Evolutionary conservation across 257 asterid species (phyloP).

Genomic region (Solanum bulbocastanum): DNA sequence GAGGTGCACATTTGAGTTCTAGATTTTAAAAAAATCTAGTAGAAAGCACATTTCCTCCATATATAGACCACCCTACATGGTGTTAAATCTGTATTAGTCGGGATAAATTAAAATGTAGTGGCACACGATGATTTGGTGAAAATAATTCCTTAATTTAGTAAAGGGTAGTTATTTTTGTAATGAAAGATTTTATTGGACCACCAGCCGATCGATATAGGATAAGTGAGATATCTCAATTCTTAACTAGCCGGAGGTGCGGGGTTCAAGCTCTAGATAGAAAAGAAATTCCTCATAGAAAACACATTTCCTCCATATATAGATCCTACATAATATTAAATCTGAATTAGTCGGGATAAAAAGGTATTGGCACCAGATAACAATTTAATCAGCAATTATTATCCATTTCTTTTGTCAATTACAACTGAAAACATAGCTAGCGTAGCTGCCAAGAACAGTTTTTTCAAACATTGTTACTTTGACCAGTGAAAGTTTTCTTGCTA

Average conservation of each 20-base stretch:
- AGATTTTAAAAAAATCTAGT: neutral
- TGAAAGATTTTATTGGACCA: too few relatives aligned
- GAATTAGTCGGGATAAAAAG: neutral
- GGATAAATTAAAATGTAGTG: too few relatives aligned
- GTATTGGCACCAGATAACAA: neutral
- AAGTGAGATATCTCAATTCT: too few relatives aligned
- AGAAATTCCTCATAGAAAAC: neutral
- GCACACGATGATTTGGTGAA: too few relatives aligned
- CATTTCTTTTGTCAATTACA: constrained; percentile 3
- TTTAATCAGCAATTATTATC: neutral
- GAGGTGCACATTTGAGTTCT: neutral
- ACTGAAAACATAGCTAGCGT: neutral
- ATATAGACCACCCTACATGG: neutral
- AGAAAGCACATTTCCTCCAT: neutral
- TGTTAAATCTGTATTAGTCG: neutral
- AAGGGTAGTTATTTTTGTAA: too few relatives aligned
- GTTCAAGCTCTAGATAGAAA: neutral
- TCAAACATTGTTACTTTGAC: neutral
- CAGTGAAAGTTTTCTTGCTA: neutral
- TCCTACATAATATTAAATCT: neutral
- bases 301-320: neutral
- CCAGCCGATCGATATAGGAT: too few relatives aligned
- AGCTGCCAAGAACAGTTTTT: neutral
- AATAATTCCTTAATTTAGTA: too few relatives aligned
- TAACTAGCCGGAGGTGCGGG: too few relatives aligned